Percentiles rank a stretch among this genome's conserved stretches.
These are phyloP conservation scores for Cucumis cinereus DNA, from an alignment of 306 rosid genomes.

Conservation along the genomic window DNA sequence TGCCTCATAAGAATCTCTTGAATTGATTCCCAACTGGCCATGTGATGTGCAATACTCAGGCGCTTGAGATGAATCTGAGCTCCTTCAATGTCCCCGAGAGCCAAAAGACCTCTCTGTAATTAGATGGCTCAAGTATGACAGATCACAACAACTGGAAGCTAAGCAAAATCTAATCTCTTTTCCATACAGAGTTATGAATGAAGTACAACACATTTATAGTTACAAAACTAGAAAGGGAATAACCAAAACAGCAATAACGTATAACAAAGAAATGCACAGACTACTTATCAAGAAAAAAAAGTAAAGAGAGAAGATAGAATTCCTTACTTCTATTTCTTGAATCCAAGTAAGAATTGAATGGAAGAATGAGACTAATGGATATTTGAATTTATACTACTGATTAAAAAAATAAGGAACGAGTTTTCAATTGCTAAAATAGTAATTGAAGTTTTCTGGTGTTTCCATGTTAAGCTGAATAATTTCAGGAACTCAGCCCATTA, in stretches of 20 bases:
- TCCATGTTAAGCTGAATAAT: no score
- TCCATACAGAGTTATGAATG: neutral
- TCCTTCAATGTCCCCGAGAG: constrained; percentile 96
- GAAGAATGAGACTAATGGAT: neutral
- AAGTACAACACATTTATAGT: neutral
- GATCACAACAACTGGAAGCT: neutral
- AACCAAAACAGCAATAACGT: neutral
- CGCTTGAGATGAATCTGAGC: constrained; percentile 79
- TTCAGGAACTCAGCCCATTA: no score
- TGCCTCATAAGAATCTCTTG: constrained; percentile 69
- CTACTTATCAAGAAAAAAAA: neutral
- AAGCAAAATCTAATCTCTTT: neutral
- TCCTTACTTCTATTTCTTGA: neutral
- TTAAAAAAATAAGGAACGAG: no score
- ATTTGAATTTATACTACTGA: neutral
- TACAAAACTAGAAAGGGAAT: neutral
- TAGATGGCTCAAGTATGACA: neutral
- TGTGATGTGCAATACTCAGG: constrained; percentile 71
- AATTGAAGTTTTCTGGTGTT: no score
- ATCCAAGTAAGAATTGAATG: neutral
- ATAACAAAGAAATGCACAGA: neutral
- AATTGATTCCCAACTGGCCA: constrained; percentile 85
- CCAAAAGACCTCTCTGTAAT: constrained; percentile 84
- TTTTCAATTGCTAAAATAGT: no score
- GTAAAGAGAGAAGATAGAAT: neutral